Percentiles rank a stretch among this genome's conserved stretches.
phyloP scores from a whole-genome alignment of 257 asterid genomes.

The Solanum chmielewskii region DNA sequence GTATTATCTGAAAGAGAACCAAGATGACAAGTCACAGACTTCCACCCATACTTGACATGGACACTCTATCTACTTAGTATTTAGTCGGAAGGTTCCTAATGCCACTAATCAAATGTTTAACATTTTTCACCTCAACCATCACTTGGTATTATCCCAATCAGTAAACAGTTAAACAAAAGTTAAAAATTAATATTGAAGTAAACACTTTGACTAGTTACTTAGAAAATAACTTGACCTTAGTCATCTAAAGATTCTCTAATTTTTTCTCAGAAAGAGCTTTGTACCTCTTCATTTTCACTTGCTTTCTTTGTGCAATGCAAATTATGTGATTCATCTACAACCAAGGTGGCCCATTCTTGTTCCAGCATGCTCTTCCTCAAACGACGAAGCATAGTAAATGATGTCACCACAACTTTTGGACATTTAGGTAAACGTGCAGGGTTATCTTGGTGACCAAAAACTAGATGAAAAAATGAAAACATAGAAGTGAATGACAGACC shows the following conservation, averaged over 20 bases:
- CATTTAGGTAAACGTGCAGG: slow-evolving; percentile 60
- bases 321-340: slow-evolving; percentile 93
- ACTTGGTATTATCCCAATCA: background rate
- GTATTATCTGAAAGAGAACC: background rate
- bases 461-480: slow-evolving; percentile 23
- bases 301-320: slow-evolving; percentile 58
- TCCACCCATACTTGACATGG: background rate
- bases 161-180: background rate
- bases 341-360: slow-evolving; percentile 74
- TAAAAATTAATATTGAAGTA: background rate
- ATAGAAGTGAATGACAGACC: background rate
- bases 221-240: background rate
- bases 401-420: slow-evolving; percentile 73
- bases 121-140: background rate
- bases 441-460: slow-evolving; percentile 70
- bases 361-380: slow-evolving; percentile 60
- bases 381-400: slow-evolving; percentile 87
- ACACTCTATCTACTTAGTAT: background rate
- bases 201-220: background rate
- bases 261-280: background rate
- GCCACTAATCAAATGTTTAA: background rate
- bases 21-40: background rate
- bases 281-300: slow-evolving; percentile 76
- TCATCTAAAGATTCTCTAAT: background rate
- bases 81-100: background rate